Evolutionary conservation across 2,329 filamentous ascomycete species (phyloP).

Genomic region (Phoma sp.): DNA sequence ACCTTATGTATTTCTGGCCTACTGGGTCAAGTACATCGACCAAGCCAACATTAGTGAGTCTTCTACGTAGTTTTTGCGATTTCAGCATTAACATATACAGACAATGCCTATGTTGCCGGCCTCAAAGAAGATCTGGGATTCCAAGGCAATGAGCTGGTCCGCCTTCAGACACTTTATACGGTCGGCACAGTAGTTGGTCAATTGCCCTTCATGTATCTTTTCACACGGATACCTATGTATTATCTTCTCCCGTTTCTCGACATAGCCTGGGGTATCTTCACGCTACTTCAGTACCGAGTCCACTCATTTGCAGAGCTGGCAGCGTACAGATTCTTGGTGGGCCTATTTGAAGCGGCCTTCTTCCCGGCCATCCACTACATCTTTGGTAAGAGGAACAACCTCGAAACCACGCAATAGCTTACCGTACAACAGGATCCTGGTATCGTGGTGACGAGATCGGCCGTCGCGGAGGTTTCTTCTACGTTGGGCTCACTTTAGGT

Average conservation of each 20-base stretch:
- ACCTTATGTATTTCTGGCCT: slow-evolving; percentile 59
- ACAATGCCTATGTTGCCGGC: slow-evolving; percentile 63
- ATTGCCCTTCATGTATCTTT: slow-evolving; percentile 60
- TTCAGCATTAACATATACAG: slow-evolving; percentile 34
- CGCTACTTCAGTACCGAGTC: slow-evolving; percentile 61
- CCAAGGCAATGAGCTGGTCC: slow-evolving; percentile 61
- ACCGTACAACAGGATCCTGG: slow-evolving; percentile 51
- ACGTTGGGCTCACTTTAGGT: slow-evolving; percentile 59
- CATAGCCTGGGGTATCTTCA: slow-evolving; percentile 63
- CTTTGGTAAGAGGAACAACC: slow-evolving; percentile 22
- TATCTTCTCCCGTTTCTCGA: slow-evolving; percentile 61
- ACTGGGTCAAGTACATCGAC: slow-evolving; percentile 54
- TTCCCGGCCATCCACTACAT: slow-evolving; percentile 46
- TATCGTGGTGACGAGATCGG: slow-evolving; percentile 54
- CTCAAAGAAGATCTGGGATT: slow-evolving; percentile 61
- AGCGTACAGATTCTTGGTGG: slow-evolving; percentile 62
- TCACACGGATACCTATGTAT: slow-evolving; percentile 53
- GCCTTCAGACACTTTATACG: slow-evolving; percentile 61
- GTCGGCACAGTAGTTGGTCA: slow-evolving; percentile 60
- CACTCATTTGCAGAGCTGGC: slow-evolving; percentile 58
- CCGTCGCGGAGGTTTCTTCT: slow-evolving; percentile 60
- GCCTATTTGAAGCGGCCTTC: slow-evolving; percentile 59
- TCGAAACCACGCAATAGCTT: not conserved
- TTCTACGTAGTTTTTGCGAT: not conserved
- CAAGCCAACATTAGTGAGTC: slow-evolving; percentile 60